These are phyloP conservation scores for Sporisorium sorghi DNA, from an alignment of 1,284 basidiomycete genomes.

Conservation along the genomic window DNA sequence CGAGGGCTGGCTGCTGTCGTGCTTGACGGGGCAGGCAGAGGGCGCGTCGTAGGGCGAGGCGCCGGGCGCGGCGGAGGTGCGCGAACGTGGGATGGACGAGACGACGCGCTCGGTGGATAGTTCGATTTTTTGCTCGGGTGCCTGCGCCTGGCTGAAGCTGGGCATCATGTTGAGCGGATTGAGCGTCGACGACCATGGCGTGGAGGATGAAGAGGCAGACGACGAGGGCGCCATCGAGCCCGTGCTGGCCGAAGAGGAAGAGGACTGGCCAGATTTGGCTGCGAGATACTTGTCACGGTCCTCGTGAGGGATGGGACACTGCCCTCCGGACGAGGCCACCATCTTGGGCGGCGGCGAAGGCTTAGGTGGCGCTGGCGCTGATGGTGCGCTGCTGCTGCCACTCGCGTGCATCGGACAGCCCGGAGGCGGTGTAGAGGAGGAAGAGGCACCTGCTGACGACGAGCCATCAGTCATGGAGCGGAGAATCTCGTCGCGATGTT, in stretches of 20 bases:
- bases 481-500: slow-evolving; percentile 43
- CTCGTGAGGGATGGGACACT: slow-evolving; percentile 52
- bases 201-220: slow-evolving; percentile 28
- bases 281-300: slow-evolving; percentile 49
- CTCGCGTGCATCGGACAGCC: slow-evolving; percentile 59
- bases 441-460: slow-evolving; percentile 14
- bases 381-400: slow-evolving; percentile 13
- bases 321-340: slow-evolving; percentile 41
- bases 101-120: slow-evolving; percentile 82
- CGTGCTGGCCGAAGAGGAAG: not conserved
- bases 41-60: slow-evolving; percentile 65
- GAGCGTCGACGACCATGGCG: slow-evolving; percentile 51
- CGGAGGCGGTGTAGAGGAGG: slow-evolving; percentile 38
- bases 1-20: slow-evolving; percentile 36
- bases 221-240: slow-evolving; percentile 30
- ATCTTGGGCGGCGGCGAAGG: slow-evolving; percentile 30
- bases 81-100: slow-evolving; percentile 87
- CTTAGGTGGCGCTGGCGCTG: slow-evolving; percentile 14
- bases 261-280: slow-evolving; percentile 19
- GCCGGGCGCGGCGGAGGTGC: slow-evolving; percentile 60
- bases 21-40: slow-evolving; percentile 65
- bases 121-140: slow-evolving; percentile 74
- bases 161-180: slow-evolving; percentile 95
- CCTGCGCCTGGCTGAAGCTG: slow-evolving; percentile 77
- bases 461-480: slow-evolving; percentile 20